A percentile compares a stretch with the other conserved stretches of the same genome.
Evolutionary conservation across 2,329 filamentous ascomycete species (phyloP).

Genomic region (Colletotrichum liriopes): DNA sequence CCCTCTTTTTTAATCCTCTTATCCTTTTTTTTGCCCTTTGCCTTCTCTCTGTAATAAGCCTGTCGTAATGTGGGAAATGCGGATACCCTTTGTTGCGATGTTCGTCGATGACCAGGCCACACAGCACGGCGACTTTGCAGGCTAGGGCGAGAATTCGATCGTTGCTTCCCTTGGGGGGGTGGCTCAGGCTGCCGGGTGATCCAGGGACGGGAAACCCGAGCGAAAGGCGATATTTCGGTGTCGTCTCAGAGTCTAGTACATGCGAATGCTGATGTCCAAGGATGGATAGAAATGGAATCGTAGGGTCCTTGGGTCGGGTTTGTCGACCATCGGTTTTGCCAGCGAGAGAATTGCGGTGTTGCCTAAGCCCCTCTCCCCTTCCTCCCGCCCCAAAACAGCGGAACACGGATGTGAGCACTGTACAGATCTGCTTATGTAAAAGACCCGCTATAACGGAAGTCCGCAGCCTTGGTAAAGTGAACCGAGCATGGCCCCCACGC

Average conservation of each 20-base stretch:
- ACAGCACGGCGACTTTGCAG: conserved; percentile 5
- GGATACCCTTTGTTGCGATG: conserved; percentile 30
- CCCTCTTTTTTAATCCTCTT: conserved; percentile 38
- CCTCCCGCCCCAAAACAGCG: conserved; percentile 12
- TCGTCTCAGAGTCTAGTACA: conserved; percentile 9
- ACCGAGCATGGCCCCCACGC: too few species aligned
- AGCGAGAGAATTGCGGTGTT: conserved; percentile 20
- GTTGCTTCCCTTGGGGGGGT: neutral
- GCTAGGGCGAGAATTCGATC: conserved; percentile 11
- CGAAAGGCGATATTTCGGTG: conserved; percentile 33
- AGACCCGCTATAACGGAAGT: neutral
- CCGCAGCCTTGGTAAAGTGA: neutral
- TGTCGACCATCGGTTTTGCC: conserved; percentile 2
- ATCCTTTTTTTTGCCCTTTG: conserved; percentile 9
- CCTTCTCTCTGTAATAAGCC: conserved; percentile 2
- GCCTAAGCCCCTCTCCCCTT: conserved; percentile 23
- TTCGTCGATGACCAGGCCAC: conserved; percentile 14
- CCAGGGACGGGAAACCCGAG: conserved; percentile 24
- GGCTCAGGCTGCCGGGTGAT: neutral
- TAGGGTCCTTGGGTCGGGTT: conserved; percentile 27
- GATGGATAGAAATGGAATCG: conserved; percentile 34
- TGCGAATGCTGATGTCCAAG: conserved; percentile 5
- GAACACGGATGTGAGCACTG: neutral
- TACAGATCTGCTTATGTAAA: neutral
- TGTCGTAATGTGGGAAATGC: conserved; percentile 37